Evolutionary conservation across 1,284 basidiomycete species (phyloP), one percentile per base, ranked within the genome.

Genomic region (Cystobasidium pallidum): DNA sequence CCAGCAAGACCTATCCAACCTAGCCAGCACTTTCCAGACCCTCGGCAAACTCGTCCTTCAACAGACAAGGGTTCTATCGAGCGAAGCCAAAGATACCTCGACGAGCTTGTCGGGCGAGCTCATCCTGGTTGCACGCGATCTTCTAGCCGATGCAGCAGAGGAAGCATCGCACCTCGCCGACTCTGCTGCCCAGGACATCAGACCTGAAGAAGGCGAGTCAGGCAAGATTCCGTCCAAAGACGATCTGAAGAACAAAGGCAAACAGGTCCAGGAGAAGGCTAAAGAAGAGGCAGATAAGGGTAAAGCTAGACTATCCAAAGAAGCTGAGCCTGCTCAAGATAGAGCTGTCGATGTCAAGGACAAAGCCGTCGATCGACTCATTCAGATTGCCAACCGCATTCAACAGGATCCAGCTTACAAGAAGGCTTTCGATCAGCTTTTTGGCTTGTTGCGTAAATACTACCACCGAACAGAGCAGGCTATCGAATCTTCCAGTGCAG

Each of bases 361-460:
- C 65, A 76, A 77, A 67, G 77, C 83, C 45, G 78, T 83, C 75
- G 77, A 81, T 68, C 75, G 80, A n/a, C 75, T 83, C 59, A 81
- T 82, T 73, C 74, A 77, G 73, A 77, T 81, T 36, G 76, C 81
- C 63, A 76, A 76, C n/a, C 76, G 78, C 45, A 78, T 80, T 21
- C 80, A 81, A 71, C 66, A 76, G 61, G 80, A 82, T 72, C 79
- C 81, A 41, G 79, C 82, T 39, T 83, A 83, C 77, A 78, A 80
- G 70, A 75, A 79, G 55, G 77, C 81, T 0, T 76, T 82, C 75
- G 78, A 80, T 47, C 79, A 81, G 45, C 79, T 83, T 49, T 78
- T 82, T 59, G 65, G 74, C 55, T 77, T 83, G n/a, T 77, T 81
- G 77, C 83, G 82, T 77, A 83, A 83, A 77, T 83, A 83, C 78